Conservation (phyloP, 331 rosid genomes). For the Saraca asoca region DNA sequence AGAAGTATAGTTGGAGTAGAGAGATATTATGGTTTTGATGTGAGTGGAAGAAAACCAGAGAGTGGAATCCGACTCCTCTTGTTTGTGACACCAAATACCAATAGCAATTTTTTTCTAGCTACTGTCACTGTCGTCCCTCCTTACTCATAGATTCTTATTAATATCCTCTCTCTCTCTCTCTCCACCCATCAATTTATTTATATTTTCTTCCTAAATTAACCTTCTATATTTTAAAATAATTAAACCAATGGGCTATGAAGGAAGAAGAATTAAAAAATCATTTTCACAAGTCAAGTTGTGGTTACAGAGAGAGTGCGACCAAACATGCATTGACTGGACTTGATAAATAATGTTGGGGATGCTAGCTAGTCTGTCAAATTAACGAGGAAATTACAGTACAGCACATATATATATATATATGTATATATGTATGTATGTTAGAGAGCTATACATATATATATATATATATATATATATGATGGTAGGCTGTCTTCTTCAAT, state of each 20-base stretch:
- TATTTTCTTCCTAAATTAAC: neutral
- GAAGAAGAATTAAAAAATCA: no score
- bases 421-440: neutral
- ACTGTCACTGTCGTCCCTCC: conserved; percentile 38
- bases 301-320: conserved; percentile 36
- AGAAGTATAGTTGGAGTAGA: conserved; percentile 1
- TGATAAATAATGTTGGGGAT: no score
- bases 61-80: conserved; percentile 46
- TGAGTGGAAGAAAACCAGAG: conserved; percentile 15
- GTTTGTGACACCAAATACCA: conserved; percentile 42
- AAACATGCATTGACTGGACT: conserved; percentile 40
- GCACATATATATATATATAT: neutral
- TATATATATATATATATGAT: conserved; percentile 14
- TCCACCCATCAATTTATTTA: neutral
- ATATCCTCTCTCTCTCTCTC: conserved; percentile 4
- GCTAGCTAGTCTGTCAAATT: conserved; percentile 32
- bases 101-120: conserved; percentile 31
- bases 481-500: conserved; percentile 64
- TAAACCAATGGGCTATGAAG: no score
- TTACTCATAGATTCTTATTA: conserved; percentile 14
- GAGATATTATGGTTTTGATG: conserved; percentile 37
- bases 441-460: neutral
- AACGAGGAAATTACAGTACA: conserved; percentile 28
- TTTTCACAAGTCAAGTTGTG: conserved; percentile 13
- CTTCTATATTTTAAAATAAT: neutral